Conservation (phyloP, 192 early-diverging fungal genomes). For the Backusella circina region DNA sequence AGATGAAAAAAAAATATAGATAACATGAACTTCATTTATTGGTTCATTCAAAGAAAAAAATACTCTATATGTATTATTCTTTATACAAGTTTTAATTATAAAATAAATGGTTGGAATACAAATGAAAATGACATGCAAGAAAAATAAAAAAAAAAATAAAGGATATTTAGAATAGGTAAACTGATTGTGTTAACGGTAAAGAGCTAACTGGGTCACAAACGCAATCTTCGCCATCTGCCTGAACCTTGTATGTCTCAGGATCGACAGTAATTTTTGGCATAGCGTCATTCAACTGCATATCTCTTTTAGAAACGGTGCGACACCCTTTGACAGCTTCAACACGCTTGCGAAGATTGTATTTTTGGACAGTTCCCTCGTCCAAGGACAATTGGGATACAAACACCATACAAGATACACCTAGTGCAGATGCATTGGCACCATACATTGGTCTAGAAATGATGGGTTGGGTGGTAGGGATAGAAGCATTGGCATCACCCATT, state of each 20-base stretch:
- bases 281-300: constrained; percentile 83
- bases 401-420: constrained; percentile 59
- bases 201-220: constrained; percentile 65
- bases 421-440: constrained; percentile 61
- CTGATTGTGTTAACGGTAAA: constrained; percentile 69
- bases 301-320: constrained; percentile 73
- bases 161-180: constrained; percentile 53
- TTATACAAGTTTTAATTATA: not conserved
- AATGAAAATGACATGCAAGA: not conserved
- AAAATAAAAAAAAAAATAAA: not conserved
- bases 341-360: constrained; percentile 66
- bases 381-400: constrained; percentile 84
- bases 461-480: constrained; percentile 93
- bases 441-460: constrained; percentile 85
- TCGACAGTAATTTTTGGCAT: constrained; percentile 81
- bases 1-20: not conserved
- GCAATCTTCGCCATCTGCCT: constrained; percentile 68
- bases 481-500: constrained; percentile 94
- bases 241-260: constrained; percentile 90
- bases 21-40: not conserved
- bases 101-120: not conserved
- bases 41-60: not conserved
- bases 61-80: not conserved
- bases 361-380: constrained; percentile 45
- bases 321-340: constrained; percentile 72